phyloP scores from a whole-genome alignment of 2,329 filamentous ascomycete species.

The Drechslera avenae region DNA sequence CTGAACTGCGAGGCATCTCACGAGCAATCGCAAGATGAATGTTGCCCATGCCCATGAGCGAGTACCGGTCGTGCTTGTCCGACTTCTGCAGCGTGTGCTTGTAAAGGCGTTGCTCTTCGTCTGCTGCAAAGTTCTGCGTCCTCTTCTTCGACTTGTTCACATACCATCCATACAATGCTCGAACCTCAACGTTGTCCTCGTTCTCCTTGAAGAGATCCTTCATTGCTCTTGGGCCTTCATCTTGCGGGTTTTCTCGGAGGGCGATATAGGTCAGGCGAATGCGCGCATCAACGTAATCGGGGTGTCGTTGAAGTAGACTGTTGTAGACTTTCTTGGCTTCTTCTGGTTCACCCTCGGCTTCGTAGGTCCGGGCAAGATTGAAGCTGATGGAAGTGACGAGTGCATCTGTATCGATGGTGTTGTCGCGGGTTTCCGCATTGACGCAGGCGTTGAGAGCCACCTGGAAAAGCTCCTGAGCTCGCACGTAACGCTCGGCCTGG shows the following conservation, averaged over 20 bases:
- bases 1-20: conserved; percentile 91
- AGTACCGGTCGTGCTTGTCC: conserved; percentile 98
- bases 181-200: conserved; percentile 84
- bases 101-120: conserved; percentile 90
- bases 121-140: conserved; percentile 79
- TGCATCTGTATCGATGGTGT: conserved; percentile 82
- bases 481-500: conserved; percentile 78
- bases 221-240: conserved; percentile 85
- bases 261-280: conserved; percentile 90
- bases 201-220: conserved; percentile 85
- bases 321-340: conserved; percentile 90
- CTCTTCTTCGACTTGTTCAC: conserved; percentile 87
- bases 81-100: conserved; percentile 88
- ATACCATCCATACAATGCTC: conserved; percentile 94
- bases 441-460: conserved; percentile 88
- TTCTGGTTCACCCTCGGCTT: conserved; percentile 78
- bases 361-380: conserved; percentile 92
- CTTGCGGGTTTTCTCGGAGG: conserved; percentile 76
- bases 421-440: conserved; percentile 75
- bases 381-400: conserved; percentile 95
- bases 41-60: conserved; percentile 95
- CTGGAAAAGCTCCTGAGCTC: conserved; percentile 87
- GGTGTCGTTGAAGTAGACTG: conserved; percentile 79
- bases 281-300: conserved; percentile 90
- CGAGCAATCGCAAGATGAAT: conserved; percentile 85